Base-by-base conservation (phyloP, 495 filamentous ascomycete species). In the Astrothelium macrocarpum region DNA sequence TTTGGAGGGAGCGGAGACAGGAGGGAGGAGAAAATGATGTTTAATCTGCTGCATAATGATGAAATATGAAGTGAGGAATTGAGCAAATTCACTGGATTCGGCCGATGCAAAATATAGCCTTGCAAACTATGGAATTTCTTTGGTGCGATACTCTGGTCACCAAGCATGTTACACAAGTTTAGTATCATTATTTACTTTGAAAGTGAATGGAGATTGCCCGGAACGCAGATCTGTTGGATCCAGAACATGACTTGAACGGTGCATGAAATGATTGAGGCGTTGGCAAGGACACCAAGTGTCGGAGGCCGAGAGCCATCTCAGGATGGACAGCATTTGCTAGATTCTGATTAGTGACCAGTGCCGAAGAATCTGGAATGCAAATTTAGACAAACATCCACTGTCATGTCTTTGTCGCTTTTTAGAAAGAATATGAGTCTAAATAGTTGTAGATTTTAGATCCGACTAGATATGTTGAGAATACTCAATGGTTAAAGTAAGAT, bases 1-100 rank as follows among this genome's bases (percentile, higher is more conserved):
- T 86, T 68, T 87, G 84, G 85, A 78, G 79, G 53, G 78, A 71
- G 42, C 46, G 68, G 31, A 56, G 60, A 49, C 5, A 2, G 11
- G 23, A 43, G 43, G 23, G 12, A n/a, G 29, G 31, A 43, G 18
- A 4, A 2, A 14, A 23, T 16, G 36, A 39, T 3, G 59, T 14
- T 28, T 61, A 16, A 16, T 42, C 43, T 25, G 26, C 16, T 7
- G 25, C 29, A 16, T 36, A 36, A 25, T 18, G 10, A 12, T 10
- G 25, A 28, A 11, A 5, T 56, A 9, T n/a, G 49, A 56, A 9
- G 43, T 49, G 34, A 39, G 5, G 5, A 5, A 39, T 39, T 5
- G 14, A 39, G 34, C 34, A 39, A 5, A 5, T 5, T 39, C 14
- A 39, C 14, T 5, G 34, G 14, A 39, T 39, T 14, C 34, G n/a